Evolutionary conservation across 345 rosid species (phyloP).

Genomic region (Gossypium ekmanianum): DNA sequence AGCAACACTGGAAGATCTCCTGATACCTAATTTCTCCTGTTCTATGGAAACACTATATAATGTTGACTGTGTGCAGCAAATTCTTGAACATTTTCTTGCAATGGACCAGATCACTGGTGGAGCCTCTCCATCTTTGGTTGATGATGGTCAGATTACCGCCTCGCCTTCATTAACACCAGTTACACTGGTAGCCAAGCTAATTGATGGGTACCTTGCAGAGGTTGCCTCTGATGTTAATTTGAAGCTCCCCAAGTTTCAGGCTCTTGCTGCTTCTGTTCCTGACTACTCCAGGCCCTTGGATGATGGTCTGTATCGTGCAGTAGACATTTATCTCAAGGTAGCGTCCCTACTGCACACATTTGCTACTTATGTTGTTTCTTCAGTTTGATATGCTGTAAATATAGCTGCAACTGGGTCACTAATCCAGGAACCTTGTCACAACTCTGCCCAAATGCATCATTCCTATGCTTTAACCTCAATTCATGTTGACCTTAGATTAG

Average conservation of each 20-base stretch:
- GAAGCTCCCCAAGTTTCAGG: conserved; percentile 91
- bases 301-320: conserved; percentile 93
- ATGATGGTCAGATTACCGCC: conserved; percentile 74
- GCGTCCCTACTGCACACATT: background rate
- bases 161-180: conserved; percentile 82
- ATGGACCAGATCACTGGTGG: conserved; percentile 78
- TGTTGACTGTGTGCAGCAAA: conserved; percentile 83
- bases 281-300: conserved; percentile 85
- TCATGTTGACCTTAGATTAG: background rate
- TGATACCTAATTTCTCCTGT: conserved; percentile 85
- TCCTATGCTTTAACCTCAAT: background rate
- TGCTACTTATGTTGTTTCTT: conserved; percentile 10
- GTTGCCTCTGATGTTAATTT: conserved; percentile 93
- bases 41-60: conserved; percentile 89
- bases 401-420: background rate
- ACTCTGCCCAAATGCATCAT: background rate
- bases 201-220: conserved; percentile 98
- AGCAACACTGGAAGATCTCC: conserved; percentile 87
- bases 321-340: conserved; percentile 95
- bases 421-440: background rate
- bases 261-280: conserved; percentile 87
- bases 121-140: conserved; percentile 74
- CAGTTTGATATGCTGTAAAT: conserved; percentile 10
- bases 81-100: conserved; percentile 80
- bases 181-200: conserved; percentile 81